phyloP scores from a whole-genome alignment of 2,329 filamentous ascomycete genomes.

The Westerdykella ornata region DNA sequence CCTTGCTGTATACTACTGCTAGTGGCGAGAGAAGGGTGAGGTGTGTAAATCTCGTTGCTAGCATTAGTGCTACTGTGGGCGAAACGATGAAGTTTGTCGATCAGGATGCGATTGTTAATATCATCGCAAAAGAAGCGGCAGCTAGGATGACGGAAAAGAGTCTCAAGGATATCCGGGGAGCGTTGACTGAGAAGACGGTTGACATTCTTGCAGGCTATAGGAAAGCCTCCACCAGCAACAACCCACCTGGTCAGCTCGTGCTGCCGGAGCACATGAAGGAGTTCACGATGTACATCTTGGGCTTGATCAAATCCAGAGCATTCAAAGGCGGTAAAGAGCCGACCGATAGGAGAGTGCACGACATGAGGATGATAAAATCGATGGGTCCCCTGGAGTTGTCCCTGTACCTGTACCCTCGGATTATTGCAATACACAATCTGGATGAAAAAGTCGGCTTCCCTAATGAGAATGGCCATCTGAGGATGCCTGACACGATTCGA shows the following conservation, averaged over 20 bases:
- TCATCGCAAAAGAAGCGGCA: conserved; percentile 89
- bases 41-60: conserved; percentile 89
- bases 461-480: conserved; percentile 82
- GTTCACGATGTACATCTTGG: conserved; percentile 91
- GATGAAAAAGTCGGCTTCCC: conserved; percentile 83
- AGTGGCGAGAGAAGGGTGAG: conserved; percentile 82
- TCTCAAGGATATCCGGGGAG: conserved; percentile 77
- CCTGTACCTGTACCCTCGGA: conserved; percentile 89
- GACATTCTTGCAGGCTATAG: conserved; percentile 88
- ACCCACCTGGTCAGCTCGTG: conserved; percentile 87
- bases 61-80: conserved; percentile 75
- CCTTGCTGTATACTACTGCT: conserved; percentile 87
- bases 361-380: conserved; percentile 80
- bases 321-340: conserved; percentile 90
- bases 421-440: conserved; percentile 86
- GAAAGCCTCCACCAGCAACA: conserved; percentile 80
- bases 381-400: conserved; percentile 83
- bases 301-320: conserved; percentile 80
- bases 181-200: conserved; percentile 82
- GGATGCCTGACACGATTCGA: conserved; percentile 72
- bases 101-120: conserved; percentile 82
- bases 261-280: conserved; percentile 95
- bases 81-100: conserved; percentile 90
- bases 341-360: conserved; percentile 82
- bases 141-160: conserved; percentile 71